Conservation (phyloP, 1,284 basidiomycete species). For the Ceratobasidium papillatum region DNA sequence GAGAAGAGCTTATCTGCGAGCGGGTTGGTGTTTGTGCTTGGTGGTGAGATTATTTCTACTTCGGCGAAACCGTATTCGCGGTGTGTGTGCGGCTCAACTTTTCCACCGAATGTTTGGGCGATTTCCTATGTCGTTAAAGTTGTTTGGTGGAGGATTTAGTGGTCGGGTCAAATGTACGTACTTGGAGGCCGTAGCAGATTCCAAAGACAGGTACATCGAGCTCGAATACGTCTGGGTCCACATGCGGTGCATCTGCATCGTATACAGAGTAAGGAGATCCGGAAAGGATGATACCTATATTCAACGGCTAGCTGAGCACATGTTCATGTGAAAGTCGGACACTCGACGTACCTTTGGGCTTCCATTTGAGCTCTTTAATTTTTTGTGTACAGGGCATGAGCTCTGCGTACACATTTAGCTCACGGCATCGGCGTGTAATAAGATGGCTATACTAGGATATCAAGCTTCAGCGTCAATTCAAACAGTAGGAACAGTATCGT, state of each 20-base stretch:
- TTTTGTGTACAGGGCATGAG: constrained; percentile 97
- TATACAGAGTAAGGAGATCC: constrained; percentile 99
- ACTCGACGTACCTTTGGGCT: constrained; percentile 80
- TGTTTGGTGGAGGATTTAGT: background rate
- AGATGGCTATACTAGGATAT: constrained; percentile 89
- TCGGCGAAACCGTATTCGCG: constrained; percentile 95
- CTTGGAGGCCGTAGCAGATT: constrained; percentile 98
- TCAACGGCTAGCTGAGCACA: background rate
- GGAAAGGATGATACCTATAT: constrained; percentile 91
- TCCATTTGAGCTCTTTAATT: constrained; percentile 89
- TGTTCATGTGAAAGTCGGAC: constrained; percentile 26
- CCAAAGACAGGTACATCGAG: constrained; percentile 93
- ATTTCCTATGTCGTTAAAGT: constrained; percentile 74
- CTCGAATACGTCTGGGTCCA: constrained; percentile 94
- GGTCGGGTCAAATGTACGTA: constrained; percentile 50
- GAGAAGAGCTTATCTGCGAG: constrained; percentile 80
- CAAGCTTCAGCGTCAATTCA: constrained; percentile 44
- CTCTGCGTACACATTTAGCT: constrained; percentile 98
- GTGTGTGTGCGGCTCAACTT: constrained; percentile 89
- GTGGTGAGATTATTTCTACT: constrained; percentile 75
- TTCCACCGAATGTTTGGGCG: constrained; percentile 87
- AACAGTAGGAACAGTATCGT: constrained; percentile 15
- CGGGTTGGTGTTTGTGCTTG: constrained; percentile 59
- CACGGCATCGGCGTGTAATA: constrained; percentile 97
- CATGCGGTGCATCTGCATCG: constrained; percentile 90